Conservation (phyloP, 129 eudicot genomes). For the Flaveria ramosissima region DNA sequence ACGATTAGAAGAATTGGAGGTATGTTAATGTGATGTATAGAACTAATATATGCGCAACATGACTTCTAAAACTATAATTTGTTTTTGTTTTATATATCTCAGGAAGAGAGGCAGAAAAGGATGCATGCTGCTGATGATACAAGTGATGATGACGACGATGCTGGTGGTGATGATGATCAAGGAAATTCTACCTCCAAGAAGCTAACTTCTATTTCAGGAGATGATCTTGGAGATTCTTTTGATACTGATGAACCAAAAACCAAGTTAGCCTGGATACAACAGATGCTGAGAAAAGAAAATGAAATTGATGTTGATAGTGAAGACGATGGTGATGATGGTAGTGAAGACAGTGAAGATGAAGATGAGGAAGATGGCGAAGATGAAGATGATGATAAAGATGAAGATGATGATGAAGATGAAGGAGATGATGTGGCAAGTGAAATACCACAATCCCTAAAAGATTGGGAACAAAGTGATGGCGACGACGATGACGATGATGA, state of each 20-base stretch:
- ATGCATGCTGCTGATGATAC: conserved; percentile 79
- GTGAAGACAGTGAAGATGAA: conserved; percentile 41
- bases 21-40: conserved; percentile 25
- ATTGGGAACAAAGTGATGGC: conserved; percentile 98
- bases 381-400: conserved; percentile 32
- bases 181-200: conserved; percentile 34
- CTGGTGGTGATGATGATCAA: conserved; percentile 50
- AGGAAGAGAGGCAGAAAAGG: conserved; percentile 87
- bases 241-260: conserved; percentile 48
- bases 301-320: conserved; percentile 52
- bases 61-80: background rate
- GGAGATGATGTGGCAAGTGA: conserved; percentile 33
- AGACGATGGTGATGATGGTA: conserved; percentile 49
- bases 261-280: conserved; percentile 67
- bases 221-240: conserved; percentile 95
- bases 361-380: conserved; percentile 40
- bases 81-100: conserved; percentile 27
- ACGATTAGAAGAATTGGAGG: conserved; percentile 83
- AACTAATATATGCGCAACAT: background rate
- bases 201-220: conserved; percentile 74
- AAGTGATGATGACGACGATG: conserved; percentile 67
- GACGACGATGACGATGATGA: conserved; percentile 53
- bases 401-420: conserved; percentile 34
- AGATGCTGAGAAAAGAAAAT: conserved; percentile 51
- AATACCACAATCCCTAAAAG: conserved; percentile 56